These are phyloP conservation scores for Talaromyces rugulosus DNA, from an alignment of 2,329 filamentous ascomycete genomes.

Conservation along the genomic window DNA sequence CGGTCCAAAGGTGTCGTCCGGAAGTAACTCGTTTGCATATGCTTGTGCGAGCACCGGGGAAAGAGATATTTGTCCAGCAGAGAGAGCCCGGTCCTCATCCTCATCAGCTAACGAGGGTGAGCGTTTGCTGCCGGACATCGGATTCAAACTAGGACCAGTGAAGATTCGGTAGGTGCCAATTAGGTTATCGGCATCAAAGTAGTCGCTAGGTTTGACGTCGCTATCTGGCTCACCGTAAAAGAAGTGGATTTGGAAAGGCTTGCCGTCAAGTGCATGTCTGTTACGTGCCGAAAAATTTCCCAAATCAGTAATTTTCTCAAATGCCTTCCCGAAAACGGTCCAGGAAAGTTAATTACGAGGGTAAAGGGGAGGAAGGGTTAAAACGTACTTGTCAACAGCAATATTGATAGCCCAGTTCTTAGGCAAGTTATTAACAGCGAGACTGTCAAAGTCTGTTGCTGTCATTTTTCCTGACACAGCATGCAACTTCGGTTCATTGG, in stretches of 20 bases:
- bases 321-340: conserved; percentile 36
- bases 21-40: conserved; percentile 7
- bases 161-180: conserved; percentile 61
- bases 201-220: conserved; percentile 34
- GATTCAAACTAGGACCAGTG: conserved; percentile 10
- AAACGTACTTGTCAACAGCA: conserved; percentile 37
- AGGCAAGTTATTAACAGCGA: conserved; percentile 26
- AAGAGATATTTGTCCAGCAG: conserved; percentile 15
- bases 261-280: conserved; percentile 46
- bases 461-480: conserved; percentile 12
- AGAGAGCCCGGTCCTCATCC: not conserved
- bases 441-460: conserved; percentile 13
- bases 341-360: not conserved
- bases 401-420: conserved; percentile 66
- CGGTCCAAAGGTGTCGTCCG: conserved; percentile 10
- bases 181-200: conserved; percentile 49
- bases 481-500: not conserved
- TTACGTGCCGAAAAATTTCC: not conserved
- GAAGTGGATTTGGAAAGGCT: conserved; percentile 62
- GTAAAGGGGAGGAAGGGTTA: not conserved
- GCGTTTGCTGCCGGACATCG: not conserved
- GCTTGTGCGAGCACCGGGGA: conserved; percentile 17
- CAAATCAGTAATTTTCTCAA: conserved; percentile 26
- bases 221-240: conserved; percentile 54
- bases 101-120: not conserved